phyloP scores from a whole-genome alignment of 2,329 filamentous ascomycete species.

The Xylariaceae sp. region DNA sequence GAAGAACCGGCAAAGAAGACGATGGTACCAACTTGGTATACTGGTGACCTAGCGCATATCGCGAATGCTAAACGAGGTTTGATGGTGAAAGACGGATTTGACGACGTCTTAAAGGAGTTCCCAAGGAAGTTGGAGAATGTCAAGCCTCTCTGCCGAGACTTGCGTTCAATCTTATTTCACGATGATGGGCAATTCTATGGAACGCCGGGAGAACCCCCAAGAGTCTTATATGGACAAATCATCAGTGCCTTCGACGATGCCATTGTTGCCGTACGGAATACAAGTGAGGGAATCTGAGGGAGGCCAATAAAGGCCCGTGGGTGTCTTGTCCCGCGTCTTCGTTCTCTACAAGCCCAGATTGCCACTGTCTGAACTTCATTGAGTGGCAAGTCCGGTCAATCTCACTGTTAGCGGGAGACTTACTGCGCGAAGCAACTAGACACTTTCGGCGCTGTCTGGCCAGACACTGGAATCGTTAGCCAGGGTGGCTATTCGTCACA shows the following conservation, averaged over 20 bases:
- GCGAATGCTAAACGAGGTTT: background rate
- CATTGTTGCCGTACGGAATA: background rate
- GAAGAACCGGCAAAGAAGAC: background rate
- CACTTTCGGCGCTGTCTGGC: slow-evolving; percentile 55
- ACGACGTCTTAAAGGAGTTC: slow-evolving; percentile 1
- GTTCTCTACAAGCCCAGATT: background rate
- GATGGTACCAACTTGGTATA: background rate
- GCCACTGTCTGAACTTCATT: background rate
- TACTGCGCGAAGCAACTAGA: slow-evolving; percentile 58
- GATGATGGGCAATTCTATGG: background rate
- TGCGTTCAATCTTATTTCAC: background rate
- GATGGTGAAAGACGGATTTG: background rate
- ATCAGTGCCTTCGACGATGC: background rate
- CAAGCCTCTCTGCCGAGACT: background rate
- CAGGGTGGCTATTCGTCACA: slow-evolving; percentile 59
- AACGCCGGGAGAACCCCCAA: background rate
- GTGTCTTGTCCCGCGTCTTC: background rate
- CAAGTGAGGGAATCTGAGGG: background rate
- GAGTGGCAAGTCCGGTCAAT: background rate
- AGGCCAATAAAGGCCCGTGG: background rate
- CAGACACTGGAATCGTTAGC: slow-evolving; percentile 57
- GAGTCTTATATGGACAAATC: background rate
- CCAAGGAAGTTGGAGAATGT: background rate
- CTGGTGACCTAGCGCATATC: background rate
- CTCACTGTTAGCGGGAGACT: slow-evolving; percentile 42